Evolutionary conservation across 345 rosid species (phyloP).

Genomic region (Salix udensis): DNA sequence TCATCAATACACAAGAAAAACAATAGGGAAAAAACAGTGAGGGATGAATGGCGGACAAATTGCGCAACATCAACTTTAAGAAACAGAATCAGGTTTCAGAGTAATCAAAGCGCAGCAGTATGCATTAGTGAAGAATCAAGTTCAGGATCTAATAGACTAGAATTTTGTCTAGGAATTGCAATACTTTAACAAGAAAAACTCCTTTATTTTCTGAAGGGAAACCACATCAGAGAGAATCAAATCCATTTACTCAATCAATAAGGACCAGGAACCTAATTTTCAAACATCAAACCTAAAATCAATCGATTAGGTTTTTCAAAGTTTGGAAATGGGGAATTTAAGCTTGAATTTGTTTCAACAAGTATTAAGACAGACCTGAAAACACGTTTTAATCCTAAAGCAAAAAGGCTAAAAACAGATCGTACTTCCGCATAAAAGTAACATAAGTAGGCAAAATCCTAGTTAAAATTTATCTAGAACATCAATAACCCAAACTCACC

Average conservation of each 20-base stretch:
- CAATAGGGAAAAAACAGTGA: not conserved
- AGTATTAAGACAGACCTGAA: not conserved
- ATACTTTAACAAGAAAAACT: not conserved
- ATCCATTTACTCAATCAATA: not conserved
- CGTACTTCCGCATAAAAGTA: not conserved
- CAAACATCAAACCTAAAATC: not conserved
- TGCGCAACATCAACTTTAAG: not conserved
- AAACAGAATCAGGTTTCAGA: not conserved
- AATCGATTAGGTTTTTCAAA: not conserved
- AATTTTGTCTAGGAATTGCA: not conserved
- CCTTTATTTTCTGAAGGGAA: not conserved
- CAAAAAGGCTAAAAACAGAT: not conserved
- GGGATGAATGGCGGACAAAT: not conserved
- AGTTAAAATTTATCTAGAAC: too few species aligned
- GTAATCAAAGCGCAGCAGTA: not conserved
- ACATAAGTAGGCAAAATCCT: not conserved
- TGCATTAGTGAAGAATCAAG: constrained; percentile 5
- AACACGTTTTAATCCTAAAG: not conserved
- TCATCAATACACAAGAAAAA: not conserved
- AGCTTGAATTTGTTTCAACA: not conserved
- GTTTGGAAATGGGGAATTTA: not conserved
- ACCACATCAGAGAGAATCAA: not conserved
- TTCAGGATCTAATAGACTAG: not conserved
- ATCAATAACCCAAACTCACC: not conserved
- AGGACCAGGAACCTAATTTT: not conserved